Evolutionary conservation across 305 asterid species (phyloP).

Genomic region (Salvia sclarea): DNA sequence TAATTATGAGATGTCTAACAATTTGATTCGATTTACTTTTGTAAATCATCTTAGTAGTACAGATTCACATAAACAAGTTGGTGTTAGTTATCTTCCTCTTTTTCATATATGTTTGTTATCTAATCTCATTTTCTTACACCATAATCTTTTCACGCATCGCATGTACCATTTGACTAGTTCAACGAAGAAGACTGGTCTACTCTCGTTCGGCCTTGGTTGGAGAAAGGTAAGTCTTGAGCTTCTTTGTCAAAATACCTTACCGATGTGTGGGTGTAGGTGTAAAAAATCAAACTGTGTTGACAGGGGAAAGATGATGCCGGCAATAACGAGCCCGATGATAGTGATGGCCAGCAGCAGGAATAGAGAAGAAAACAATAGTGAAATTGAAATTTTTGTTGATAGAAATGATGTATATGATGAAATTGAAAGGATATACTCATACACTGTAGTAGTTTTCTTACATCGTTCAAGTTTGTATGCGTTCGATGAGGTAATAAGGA

Average conservation of each 20-base stretch:
- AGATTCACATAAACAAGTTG: no score
- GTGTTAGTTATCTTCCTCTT: neutral
- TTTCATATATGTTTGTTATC: no score
- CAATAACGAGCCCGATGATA: neutral
- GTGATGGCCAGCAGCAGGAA: slow-evolving; percentile 15
- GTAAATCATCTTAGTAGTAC: no score
- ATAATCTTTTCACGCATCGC: no score
- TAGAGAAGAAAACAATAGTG: neutral
- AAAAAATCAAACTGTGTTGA: neutral
- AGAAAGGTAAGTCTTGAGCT: slow-evolving; percentile 57
- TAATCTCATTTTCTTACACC: neutral
- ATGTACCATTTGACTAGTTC: neutral
- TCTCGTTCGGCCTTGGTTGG: slow-evolving; percentile 82
- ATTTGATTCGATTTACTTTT: no score
- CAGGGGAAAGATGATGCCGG: neutral
- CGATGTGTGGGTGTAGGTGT: neutral
- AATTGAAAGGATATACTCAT: neutral
- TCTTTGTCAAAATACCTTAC: neutral
- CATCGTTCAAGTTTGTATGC: neutral
- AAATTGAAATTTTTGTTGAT: neutral
- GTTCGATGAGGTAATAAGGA: neutral
- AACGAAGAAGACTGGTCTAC: slow-evolving; percentile 53
- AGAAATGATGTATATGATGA: neutral
- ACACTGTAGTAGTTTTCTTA: neutral
- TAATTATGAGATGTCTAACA: no score